Evolutionary conservation across 805 yeast species (phyloP).

Genomic region (Starmera caribaea): DNA sequence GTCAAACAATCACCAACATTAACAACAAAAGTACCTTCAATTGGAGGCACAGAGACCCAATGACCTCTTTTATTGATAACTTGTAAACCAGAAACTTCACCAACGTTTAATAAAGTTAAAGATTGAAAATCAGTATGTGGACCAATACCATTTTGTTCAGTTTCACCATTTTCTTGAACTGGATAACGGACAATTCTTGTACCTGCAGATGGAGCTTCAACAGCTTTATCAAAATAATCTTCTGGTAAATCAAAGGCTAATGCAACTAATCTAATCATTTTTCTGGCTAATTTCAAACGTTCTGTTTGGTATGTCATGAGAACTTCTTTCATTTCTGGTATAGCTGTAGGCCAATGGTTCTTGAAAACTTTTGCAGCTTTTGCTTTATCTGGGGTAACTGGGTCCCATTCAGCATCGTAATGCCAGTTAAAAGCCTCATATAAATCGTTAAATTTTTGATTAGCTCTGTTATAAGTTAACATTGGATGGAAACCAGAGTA

Average conservation of each 20-base stretch:
- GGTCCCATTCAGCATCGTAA: constrained; percentile 16
- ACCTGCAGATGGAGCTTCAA: constrained; percentile 19
- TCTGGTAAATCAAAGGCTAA: constrained; percentile 21
- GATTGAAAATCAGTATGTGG: constrained; percentile 31
- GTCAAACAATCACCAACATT: constrained; percentile 30
- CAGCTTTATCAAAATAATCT: constrained; percentile 16
- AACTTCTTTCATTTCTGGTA: constrained; percentile 15
- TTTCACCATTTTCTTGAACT: constrained; percentile 17
- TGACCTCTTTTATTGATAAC: constrained; percentile 24
- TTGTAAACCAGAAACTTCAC: constrained; percentile 27
- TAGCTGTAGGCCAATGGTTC: constrained; percentile 20
- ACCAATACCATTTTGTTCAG: constrained; percentile 25
- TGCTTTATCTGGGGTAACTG: constrained; percentile 8
- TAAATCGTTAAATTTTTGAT: constrained; percentile 17
- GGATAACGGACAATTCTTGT: constrained; percentile 27
- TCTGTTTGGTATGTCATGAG: constrained; percentile 15
- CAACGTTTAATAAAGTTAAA: constrained; percentile 26
- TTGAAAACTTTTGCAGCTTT: constrained; percentile 15
- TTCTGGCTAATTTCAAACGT: constrained; percentile 16
- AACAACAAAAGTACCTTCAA: constrained; percentile 24
- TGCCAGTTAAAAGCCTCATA: constrained; percentile 26
- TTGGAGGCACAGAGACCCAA: constrained; percentile 25
- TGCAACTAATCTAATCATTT: constrained; percentile 19
- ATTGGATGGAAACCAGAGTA: constrained; percentile 17
- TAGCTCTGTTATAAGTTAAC: constrained; percentile 12